Conservation (phyloP, 2,329 filamentous ascomycete species). For the Pestalotiopsis sp. region DNA sequence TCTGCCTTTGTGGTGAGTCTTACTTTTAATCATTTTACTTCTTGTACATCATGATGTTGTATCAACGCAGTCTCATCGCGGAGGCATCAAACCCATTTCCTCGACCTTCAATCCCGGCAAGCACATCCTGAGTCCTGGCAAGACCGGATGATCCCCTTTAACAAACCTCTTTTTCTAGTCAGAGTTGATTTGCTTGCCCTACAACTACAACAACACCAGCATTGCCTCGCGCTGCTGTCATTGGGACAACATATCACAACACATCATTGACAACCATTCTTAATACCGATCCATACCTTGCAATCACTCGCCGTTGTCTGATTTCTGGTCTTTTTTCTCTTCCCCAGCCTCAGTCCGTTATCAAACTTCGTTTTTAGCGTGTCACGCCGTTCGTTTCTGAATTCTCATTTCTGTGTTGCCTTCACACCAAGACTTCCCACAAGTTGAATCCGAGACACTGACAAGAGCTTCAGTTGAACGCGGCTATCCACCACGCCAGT, state of each 20-base stretch:
- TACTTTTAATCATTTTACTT: too few species aligned
- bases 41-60: not conserved
- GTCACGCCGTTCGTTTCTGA: not conserved
- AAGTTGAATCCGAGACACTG: not conserved
- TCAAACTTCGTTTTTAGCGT: too few species aligned
- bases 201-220: not conserved
- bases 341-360: not conserved
- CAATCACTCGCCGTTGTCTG: not conserved
- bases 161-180: not conserved
- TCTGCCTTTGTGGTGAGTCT: constrained; percentile 51
- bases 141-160: not conserved
- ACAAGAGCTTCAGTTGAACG: constrained; percentile 42
- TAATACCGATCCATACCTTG: not conserved
- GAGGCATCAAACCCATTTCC: not conserved
- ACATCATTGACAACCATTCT: not conserved
- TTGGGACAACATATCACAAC: not conserved
- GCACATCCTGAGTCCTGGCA: not conserved
- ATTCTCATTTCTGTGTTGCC: not conserved
- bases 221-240: not conserved
- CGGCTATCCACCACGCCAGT: constrained; percentile 45
- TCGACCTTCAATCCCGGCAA: not conserved
- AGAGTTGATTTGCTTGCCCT: not conserved
- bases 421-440: not conserved
- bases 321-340: not conserved
- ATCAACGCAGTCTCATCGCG: not conserved